Base-by-base conservation (phyloP, 495 filamentous ascomycete species). In the Annulohypoxylon stygium region DNA sequence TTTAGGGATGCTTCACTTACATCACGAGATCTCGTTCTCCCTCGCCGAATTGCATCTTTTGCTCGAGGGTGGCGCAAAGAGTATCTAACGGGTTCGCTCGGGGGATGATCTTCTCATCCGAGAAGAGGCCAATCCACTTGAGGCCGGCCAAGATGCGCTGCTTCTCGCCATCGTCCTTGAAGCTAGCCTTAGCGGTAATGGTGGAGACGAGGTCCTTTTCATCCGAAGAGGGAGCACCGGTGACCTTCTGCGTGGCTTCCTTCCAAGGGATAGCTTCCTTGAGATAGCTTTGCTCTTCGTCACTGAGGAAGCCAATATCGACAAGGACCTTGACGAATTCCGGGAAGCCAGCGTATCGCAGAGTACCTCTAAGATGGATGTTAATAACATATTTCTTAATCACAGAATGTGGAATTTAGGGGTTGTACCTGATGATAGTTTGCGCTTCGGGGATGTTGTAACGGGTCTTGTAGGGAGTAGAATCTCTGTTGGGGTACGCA, bases 401-500 rank as follows among this genome's bases (percentile, higher is more conserved):
- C 11, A 30, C 48, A 0, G 7, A 53, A 9, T 10, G 2, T 50
- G 4, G 9, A 11, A 14, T 14, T 12, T 26, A 23, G 14, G 12
- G 23, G 33, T 16, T 14, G 94, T 96, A 91, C 93, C 81, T 81
- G 75, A 92, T 83, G 80, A 93, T 86, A 51, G 88, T 93, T 75
- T 92, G 80, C 5, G 90, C 90, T 81, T 98, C 95, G 65, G 95
- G 95, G 77, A 98, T 98, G 77, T 86, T 87, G 88, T 98, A 99
- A 45, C 91, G 88, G 85, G 97, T 93, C 70, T 88, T 89, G 88
- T 93, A 98, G 16, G 90, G 86, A 0, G 90, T 94, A 1, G 92
- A 96, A 82, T 98, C 94, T 62, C 95, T 87, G 88, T 98, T 98
- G 10, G 93, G 93, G 81, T 98, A 99, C 8, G 92, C 94, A 61